Percentiles rank a stretch among this genome's conserved stretches.
phyloP scores from a whole-genome alignment of 768 basidiomycete species.

The Leucosporidium scottii region DNA sequence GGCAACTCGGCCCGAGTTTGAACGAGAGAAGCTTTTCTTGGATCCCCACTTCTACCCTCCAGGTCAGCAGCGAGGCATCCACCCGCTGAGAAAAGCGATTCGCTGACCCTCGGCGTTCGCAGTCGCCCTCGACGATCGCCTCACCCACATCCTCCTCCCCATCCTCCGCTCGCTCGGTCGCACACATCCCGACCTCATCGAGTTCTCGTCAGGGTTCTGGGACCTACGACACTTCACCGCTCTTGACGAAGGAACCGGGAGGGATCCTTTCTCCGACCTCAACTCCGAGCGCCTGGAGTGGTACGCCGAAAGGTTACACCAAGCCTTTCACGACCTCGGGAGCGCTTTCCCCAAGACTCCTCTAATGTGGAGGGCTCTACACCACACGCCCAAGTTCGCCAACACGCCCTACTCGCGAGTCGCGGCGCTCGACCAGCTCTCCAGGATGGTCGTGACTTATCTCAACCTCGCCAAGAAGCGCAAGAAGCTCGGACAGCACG shows the following conservation, averaged over 20 bases:
- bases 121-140: constrained; percentile 30
- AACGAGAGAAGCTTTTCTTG: constrained; percentile 25
- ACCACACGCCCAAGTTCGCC: constrained; percentile 16
- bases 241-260: constrained; percentile 13
- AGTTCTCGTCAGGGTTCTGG: constrained; percentile 30
- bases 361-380: constrained; percentile 23
- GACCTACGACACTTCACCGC: constrained; percentile 32
- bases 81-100: too few species aligned
- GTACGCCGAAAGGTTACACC: constrained; percentile 19
- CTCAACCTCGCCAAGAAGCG: constrained; percentile 12
- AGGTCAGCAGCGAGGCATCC: constrained; percentile 3
- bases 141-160: constrained; percentile 24
- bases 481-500: not conserved
- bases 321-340: constrained; percentile 20
- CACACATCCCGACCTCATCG: constrained; percentile 23
- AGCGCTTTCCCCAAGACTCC: constrained; percentile 18
- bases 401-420: constrained; percentile 12
- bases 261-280: constrained; percentile 6
- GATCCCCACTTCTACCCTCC: constrained; percentile 29
- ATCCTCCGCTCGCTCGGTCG: constrained; percentile 24
- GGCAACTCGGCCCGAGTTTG: constrained; percentile 26
- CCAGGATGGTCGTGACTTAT: constrained; percentile 14
- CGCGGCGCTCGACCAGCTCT: constrained; percentile 26
- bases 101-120: not conserved
- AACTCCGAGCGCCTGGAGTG: constrained; percentile 23